These are phyloP conservation scores for Verticillium alfalfae DNA, from an alignment of 2,329 filamentous ascomycete genomes.

Conservation along the genomic window DNA sequence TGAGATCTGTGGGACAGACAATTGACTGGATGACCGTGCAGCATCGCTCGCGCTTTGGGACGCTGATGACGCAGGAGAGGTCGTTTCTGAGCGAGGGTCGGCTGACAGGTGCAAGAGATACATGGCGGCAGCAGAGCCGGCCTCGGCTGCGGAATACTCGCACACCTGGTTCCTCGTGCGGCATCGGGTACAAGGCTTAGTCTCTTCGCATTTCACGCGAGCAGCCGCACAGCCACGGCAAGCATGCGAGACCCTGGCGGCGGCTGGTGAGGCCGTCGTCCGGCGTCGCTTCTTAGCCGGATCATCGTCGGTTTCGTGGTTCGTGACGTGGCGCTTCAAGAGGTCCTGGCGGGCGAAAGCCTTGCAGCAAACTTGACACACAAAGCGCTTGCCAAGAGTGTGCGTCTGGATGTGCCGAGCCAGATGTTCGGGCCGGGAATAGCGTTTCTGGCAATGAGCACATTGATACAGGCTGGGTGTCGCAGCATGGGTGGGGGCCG, in stretches of 20 bases:
- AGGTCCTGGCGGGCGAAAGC: constrained; percentile 49
- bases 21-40: background rate
- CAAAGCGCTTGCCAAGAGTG: constrained; percentile 43
- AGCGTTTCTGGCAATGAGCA: constrained; percentile 44
- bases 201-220: constrained; percentile 49
- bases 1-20: background rate
- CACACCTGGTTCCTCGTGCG: constrained; percentile 40
- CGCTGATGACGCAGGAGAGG: constrained; percentile 1
- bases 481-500: constrained; percentile 4
- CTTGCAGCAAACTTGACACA: constrained; percentile 45
- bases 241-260: constrained; percentile 46
- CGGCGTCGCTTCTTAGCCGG: constrained; percentile 41
- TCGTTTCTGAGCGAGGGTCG: constrained; percentile 19
- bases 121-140: constrained; percentile 33
- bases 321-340: constrained; percentile 44
- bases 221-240: constrained; percentile 46
- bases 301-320: constrained; percentile 41
- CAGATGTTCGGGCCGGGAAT: constrained; percentile 49
- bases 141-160: constrained; percentile 29
- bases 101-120: constrained; percentile 37
- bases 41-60: background rate
- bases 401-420: constrained; percentile 46
- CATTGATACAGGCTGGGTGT: constrained; percentile 37
- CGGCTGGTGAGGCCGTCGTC: constrained; percentile 35
- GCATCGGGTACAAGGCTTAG: constrained; percentile 48